Conservation (phyloP, 176 grass and related monocot species). For the Puya raimondii region DNA sequence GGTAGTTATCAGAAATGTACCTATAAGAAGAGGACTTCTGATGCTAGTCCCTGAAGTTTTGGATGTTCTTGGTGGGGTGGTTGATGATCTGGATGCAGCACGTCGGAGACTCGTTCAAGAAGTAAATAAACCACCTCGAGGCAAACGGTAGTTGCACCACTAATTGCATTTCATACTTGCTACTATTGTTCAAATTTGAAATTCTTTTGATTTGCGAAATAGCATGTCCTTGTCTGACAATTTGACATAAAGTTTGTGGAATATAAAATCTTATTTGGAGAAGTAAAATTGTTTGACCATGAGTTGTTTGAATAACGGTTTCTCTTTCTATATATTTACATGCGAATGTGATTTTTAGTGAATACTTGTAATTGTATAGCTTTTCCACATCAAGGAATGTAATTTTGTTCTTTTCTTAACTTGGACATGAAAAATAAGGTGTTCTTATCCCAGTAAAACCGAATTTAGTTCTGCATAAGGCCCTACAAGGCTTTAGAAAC, state of each 20-base stretch:
- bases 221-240: not conserved
- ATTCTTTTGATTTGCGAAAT: constrained; percentile 15
- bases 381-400: too few species aligned
- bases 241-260: too few species aligned
- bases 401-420: not conserved
- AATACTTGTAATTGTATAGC: too few species aligned
- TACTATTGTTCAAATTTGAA: constrained; percentile 2
- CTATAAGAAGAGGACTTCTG: constrained; percentile 63
- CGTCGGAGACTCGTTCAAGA: constrained; percentile 73
- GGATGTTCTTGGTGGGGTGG: constrained; percentile 63
- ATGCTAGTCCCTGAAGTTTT: constrained; percentile 83
- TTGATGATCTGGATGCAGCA: constrained; percentile 68
- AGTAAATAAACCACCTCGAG: constrained; percentile 86
- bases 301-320: too few species aligned
- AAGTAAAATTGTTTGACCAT: too few species aligned
- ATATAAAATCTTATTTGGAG: too few species aligned
- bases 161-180: not conserved
- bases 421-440: not conserved
- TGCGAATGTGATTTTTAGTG: too few species aligned
- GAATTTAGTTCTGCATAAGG: not conserved
- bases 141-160: constrained; percentile 51
- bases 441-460: not conserved
- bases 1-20: constrained; percentile 79
- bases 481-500: not conserved
- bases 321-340: too few species aligned